Evolutionary conservation across 208 protist species (phyloP).

Genomic region (Eutreptiella sp.): DNA sequence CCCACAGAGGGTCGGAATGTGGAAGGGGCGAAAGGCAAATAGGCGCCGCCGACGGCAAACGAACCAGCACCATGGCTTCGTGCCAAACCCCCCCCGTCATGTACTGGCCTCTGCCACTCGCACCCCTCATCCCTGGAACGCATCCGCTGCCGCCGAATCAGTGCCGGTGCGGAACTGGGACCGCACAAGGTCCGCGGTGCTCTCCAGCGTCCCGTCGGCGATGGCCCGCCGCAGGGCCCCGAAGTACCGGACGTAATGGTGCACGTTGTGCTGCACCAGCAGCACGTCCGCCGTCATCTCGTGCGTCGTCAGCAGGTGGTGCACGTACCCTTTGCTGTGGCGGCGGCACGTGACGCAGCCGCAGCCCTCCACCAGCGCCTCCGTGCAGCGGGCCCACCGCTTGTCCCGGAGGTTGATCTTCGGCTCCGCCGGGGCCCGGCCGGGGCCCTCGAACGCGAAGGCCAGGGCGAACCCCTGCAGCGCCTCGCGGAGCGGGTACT

Average conservation of each 20-base stretch:
- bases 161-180: too few species aligned
- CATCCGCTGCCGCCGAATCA: too few species aligned
- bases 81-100: too few species aligned
- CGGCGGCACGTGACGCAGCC: constrained; percentile 10
- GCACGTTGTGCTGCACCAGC: constrained; percentile 16
- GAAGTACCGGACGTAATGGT: constrained; percentile 15
- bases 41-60: too few species aligned
- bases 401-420: constrained; percentile 16
- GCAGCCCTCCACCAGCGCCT: not conserved
- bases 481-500: constrained; percentile 1
- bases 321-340: constrained; percentile 16
- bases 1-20: too few species aligned
- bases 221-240: not conserved
- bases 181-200: too few species aligned
- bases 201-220: not conserved
- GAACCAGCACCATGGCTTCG: too few species aligned
- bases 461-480: not conserved
- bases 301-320: constrained; percentile 14
- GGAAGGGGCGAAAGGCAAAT: too few species aligned
- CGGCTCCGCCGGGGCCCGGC: not conserved
- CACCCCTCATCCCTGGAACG: too few species aligned
- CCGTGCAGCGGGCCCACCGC: not conserved
- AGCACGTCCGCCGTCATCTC: constrained; percentile 20
- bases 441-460: not conserved
- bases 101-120: too few species aligned